phyloP scores from a whole-genome alignment of 1,284 basidiomycete species.

The Pulchroboletus neoregius region DNA sequence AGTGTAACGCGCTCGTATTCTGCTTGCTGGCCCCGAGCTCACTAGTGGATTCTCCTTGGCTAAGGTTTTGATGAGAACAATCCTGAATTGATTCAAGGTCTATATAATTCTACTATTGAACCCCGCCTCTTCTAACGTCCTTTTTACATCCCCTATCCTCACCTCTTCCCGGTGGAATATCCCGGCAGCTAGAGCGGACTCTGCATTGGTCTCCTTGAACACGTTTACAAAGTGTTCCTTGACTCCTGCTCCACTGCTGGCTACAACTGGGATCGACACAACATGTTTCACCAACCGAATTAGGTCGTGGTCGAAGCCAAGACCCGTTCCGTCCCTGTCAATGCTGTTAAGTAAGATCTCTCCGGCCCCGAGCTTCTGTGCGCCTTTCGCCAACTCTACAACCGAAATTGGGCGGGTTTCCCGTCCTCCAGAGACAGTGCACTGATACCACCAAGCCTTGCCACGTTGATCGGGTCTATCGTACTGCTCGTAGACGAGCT shows the following conservation, averaged over 20 bases:
- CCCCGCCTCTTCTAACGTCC: slow-evolving; percentile 44
- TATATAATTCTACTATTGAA: slow-evolving; percentile 47
- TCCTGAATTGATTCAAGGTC: neutral
- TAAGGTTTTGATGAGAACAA: neutral
- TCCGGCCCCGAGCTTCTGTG: slow-evolving; percentile 88
- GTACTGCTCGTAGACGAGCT: slow-evolving; percentile 58
- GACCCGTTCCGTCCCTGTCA: slow-evolving; percentile 91
- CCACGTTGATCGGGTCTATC: slow-evolving; percentile 56
- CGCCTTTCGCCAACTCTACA: slow-evolving; percentile 86
- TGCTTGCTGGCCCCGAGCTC: neutral
- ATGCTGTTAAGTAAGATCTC: slow-evolving; percentile 97
- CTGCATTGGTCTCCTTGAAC: slow-evolving; percentile 75
- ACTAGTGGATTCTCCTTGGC: neutral
- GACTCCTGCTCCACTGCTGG: slow-evolving; percentile 88
- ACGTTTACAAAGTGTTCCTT: slow-evolving; percentile 84
- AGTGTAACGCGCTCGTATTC: slow-evolving; percentile 26
- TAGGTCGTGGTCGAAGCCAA: slow-evolving; percentile 89
- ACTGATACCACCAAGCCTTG: slow-evolving; percentile 98
- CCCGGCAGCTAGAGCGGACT: slow-evolving; percentile 94
- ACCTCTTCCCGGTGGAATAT: slow-evolving; percentile 96
- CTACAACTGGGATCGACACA: slow-evolving; percentile 91
- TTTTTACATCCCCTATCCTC: slow-evolving; percentile 68
- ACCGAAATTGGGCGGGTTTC: slow-evolving; percentile 88
- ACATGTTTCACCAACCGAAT: slow-evolving; percentile 71
- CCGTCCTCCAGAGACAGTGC: slow-evolving; percentile 93